Base-by-base conservation (phyloP, 2,329 filamentous ascomycete genomes). In the Pseudocercospora fijiensis region DNA sequence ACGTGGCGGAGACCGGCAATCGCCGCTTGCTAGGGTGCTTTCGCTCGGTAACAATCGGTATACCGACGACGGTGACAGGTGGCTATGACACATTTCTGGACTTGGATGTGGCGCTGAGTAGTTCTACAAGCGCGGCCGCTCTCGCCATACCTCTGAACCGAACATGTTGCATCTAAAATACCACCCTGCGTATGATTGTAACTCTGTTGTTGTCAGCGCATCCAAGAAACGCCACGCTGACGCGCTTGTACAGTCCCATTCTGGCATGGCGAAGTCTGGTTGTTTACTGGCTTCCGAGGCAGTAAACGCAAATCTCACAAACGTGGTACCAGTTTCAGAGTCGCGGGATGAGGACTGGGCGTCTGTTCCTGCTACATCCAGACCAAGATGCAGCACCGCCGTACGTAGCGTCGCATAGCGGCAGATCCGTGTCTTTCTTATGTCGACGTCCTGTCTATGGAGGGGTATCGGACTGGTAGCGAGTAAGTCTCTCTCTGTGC, bases 391-490 rank as follows among this genome's bases (percentile, higher is more conserved):
- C 55, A 65, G 66, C 59, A 58, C 68, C 67, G 67, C 63, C 63
- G 63, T 58, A 56, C 58, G 67, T 71, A 73, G 71, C 70, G 67
- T 67, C 61, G 67, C 70, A 69, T 74, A 71, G 71, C 67, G 68
- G 67, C 68, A 68, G 66, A 70, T 71, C 69, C 67, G 59, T 60
- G 58, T 52, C 59, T 74, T 72, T 71, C 71, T 73, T 74, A 74
- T 73, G 68, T 74, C 64, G 70, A 74, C 72, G 63, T 73, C 72
- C 53, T 66, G 45, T 60, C 57, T 66, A 45, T 65, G 62, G 72
- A 64, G 72, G 71, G 72, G 70, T 62, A 65, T 33, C 33, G 43
- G 58, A n/a, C 24, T 27, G n/a, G 22, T 16, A 33, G 18, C n/a
- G n/a, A 18, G 22, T 56, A 4, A 51, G 26, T n/a, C 24, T 30